Percentiles rank a stretch among this genome's conserved stretches.
Evolutionary conservation across 2,329 filamentous ascomycete genomes (phyloP).

Genomic region (Pseudogymnoascus pannorum): DNA sequence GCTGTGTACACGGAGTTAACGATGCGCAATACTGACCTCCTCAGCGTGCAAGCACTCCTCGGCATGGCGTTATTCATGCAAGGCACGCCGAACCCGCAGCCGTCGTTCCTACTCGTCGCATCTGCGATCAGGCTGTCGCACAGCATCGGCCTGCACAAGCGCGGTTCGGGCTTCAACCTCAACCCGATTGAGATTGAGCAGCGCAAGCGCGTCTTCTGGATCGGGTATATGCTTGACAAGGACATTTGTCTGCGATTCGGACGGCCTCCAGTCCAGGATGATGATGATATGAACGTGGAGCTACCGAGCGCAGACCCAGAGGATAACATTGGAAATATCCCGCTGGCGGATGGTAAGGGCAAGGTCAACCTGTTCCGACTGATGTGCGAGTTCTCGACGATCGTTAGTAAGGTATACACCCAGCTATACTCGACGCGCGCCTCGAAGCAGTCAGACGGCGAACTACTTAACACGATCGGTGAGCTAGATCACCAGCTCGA

Average conservation of each 20-base stretch:
- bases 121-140: slow-evolving; percentile 86
- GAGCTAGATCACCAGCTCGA: slow-evolving; percentile 86
- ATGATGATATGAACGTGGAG: slow-evolving; percentile 91
- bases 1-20: slow-evolving; percentile 86
- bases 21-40: slow-evolving; percentile 89
- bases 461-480: slow-evolving; percentile 89
- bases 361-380: slow-evolving; percentile 93
- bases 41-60: slow-evolving; percentile 88
- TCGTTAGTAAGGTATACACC: slow-evolving; percentile 92
- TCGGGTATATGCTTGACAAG: slow-evolving; percentile 66
- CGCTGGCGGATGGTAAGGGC: slow-evolving; percentile 76
- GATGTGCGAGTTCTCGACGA: slow-evolving; percentile 85
- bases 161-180: slow-evolving; percentile 84
- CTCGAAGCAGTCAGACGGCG: slow-evolving; percentile 83
- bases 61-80: slow-evolving; percentile 94
- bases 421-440: slow-evolving; percentile 88
- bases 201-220: slow-evolving; percentile 71
- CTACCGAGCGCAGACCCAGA: slow-evolving; percentile 82
- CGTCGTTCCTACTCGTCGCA: slow-evolving; percentile 82
- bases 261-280: slow-evolving; percentile 63
- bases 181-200: slow-evolving; percentile 94
- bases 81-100: slow-evolving; percentile 93
- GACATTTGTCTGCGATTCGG: slow-evolving; percentile 68
- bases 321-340: slow-evolving; percentile 93
- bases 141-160: slow-evolving; percentile 91